Percentiles rank a stretch among this genome's conserved stretches.
These are phyloP conservation scores for Stephanodiscus minutulus DNA, from an alignment of 108 stramenopile species.

Conservation along the genomic window DNA sequence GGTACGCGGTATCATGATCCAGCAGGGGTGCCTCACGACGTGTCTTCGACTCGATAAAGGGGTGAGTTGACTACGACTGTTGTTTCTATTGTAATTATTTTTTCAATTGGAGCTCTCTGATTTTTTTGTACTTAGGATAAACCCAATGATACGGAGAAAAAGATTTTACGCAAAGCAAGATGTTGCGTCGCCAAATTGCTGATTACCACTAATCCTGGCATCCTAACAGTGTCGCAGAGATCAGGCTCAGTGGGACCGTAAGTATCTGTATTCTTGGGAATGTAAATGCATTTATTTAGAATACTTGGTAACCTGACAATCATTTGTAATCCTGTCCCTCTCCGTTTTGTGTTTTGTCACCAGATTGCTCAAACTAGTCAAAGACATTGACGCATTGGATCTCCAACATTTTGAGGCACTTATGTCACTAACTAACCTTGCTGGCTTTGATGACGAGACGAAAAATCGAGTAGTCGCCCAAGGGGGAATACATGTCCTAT, in stretches of 20 bases:
- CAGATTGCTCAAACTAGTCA: slow-evolving; percentile 76
- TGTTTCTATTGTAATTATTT: neutral
- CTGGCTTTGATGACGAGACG: slow-evolving; percentile 81
- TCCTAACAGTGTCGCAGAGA: slow-evolving; percentile 88
- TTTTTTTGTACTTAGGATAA: slow-evolving; percentile 38
- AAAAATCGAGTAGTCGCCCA: slow-evolving; percentile 87
- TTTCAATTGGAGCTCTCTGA: neutral
- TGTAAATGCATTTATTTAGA: neutral
- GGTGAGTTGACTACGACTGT: slow-evolving; percentile 31
- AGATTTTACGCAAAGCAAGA: slow-evolving; percentile 73
- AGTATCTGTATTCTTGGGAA: neutral
- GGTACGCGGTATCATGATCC: slow-evolving; percentile 89
- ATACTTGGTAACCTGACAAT: neutral
- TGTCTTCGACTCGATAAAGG: slow-evolving; percentile 79
- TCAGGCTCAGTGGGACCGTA: slow-evolving; percentile 84
- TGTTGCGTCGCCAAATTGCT: slow-evolving; percentile 94
- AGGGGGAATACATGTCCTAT: slow-evolving; percentile 75
- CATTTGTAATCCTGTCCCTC: neutral
- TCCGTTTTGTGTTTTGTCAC: neutral
- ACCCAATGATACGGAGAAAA: slow-evolving; percentile 66
- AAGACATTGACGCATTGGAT: slow-evolving; percentile 85
- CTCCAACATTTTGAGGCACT: slow-evolving; percentile 95
- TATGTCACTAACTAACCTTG: slow-evolving; percentile 93
- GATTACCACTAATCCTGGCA: slow-evolving; percentile 91
- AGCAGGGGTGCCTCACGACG: slow-evolving; percentile 90